phyloP scores from a whole-genome alignment of 1,284 basidiomycete genomes.

The Ustilago crameri region DNA sequence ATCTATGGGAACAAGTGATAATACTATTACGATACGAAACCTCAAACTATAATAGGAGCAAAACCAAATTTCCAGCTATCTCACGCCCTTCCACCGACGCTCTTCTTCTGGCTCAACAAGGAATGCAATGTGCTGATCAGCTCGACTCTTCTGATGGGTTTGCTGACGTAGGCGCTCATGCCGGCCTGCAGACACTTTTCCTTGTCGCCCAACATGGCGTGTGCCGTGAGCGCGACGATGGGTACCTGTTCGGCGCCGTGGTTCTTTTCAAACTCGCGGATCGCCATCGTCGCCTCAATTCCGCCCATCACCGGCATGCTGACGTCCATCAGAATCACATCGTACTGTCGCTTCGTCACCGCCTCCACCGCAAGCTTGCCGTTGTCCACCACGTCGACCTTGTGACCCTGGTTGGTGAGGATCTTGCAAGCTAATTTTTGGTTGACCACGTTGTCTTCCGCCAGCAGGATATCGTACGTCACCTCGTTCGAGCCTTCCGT shows the following conservation, averaged over 20 bases:
- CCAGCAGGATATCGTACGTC: slow-evolving; percentile 91
- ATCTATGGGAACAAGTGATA: too few relatives aligned
- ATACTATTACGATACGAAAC: neutral
- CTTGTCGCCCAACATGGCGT: slow-evolving; percentile 72
- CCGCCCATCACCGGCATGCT: slow-evolving; percentile 73
- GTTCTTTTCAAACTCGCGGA: slow-evolving; percentile 79
- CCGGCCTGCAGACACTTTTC: slow-evolving; percentile 65
- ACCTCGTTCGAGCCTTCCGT: slow-evolving; percentile 81
- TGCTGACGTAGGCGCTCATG: slow-evolving; percentile 65
- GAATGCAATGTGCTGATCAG: slow-evolving; percentile 62
- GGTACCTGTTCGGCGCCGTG: slow-evolving; percentile 81
- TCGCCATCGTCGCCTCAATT: slow-evolving; percentile 76
- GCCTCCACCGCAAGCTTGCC: slow-evolving; percentile 89
- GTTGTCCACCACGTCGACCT: slow-evolving; percentile 97
- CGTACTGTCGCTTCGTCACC: slow-evolving; percentile 80
- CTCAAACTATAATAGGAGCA: too few relatives aligned
- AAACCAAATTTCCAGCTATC: too few relatives aligned
- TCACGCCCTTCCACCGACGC: slow-evolving; percentile 21
- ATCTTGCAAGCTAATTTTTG: slow-evolving; percentile 97
- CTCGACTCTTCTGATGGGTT: slow-evolving; percentile 64
- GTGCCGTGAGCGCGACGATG: slow-evolving; percentile 93
- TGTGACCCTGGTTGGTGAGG: slow-evolving; percentile 94
- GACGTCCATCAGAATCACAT: slow-evolving; percentile 87
- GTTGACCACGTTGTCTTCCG: slow-evolving; percentile 98
- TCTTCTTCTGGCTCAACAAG: slow-evolving; percentile 53